These are phyloP conservation scores for Nemania sp. DNA, from an alignment of 2,329 filamentous ascomycete genomes.

Conservation along the genomic window DNA sequence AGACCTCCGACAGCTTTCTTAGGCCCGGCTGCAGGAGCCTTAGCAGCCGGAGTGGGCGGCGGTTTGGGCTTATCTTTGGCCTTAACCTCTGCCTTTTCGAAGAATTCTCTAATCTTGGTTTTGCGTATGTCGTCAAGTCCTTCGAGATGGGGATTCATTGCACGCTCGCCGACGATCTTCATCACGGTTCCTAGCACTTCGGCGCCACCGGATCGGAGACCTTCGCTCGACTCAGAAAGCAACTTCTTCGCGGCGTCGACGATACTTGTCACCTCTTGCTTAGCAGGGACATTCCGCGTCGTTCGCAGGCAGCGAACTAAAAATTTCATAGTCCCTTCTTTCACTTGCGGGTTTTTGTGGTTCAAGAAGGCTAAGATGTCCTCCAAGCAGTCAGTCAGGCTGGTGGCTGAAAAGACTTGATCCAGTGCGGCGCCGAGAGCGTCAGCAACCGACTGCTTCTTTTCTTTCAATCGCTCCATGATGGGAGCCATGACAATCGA, in stretches of 20 bases:
- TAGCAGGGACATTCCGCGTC: constrained; percentile 80
- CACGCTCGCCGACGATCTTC: constrained; percentile 97
- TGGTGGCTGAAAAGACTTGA: constrained; percentile 65
- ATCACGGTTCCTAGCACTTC: constrained; percentile 92
- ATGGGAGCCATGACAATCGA: constrained; percentile 82
- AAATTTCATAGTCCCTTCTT: constrained; percentile 92
- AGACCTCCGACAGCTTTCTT: constrained; percentile 42
- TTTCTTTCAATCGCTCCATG: constrained; percentile 95
- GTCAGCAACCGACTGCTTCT: constrained; percentile 87
- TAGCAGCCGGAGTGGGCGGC: constrained; percentile 62
- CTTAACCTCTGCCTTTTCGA: constrained; percentile 79
- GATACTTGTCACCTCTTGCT: constrained; percentile 80
- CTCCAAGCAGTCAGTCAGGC: constrained; percentile 83
- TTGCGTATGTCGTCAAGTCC: constrained; percentile 95
- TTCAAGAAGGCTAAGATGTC: constrained; percentile 82
- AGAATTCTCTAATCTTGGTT: constrained; percentile 90
- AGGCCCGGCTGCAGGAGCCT: constrained; percentile 49
- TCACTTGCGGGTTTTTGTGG: constrained; percentile 97
- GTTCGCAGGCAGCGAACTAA: constrained; percentile 84
- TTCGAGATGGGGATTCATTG: constrained; percentile 91
- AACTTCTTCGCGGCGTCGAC: constrained; percentile 90
- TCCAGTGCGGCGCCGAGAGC: constrained; percentile 86
- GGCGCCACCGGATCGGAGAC: constrained; percentile 82
- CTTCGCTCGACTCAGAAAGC: constrained; percentile 84
- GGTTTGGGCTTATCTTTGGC: constrained; percentile 92